A percentile compares a stretch with the other conserved stretches of the same genome.
These are phyloP conservation scores for Candolleomyces eurysporus DNA, from an alignment of 768 basidiomycete genomes.

Conservation along the genomic window DNA sequence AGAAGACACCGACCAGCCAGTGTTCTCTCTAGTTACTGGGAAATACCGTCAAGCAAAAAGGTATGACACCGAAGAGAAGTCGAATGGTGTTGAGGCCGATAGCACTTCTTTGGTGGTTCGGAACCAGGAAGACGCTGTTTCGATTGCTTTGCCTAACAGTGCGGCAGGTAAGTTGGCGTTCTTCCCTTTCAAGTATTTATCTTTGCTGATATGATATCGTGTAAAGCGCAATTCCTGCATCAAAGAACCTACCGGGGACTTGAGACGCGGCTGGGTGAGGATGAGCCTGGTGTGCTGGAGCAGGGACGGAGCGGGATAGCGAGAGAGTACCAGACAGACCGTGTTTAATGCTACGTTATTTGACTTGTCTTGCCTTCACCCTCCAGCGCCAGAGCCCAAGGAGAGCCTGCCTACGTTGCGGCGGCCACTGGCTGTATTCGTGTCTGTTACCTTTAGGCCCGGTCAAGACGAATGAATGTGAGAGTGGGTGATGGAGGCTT, in stretches of 20 bases:
- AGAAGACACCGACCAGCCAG: constrained; percentile 65
- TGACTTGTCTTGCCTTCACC: no score
- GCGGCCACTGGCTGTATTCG: no score
- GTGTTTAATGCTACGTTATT: not conserved
- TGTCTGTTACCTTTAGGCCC: no score
- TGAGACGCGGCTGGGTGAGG: constrained; percentile 73
- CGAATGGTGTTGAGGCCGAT: constrained; percentile 12
- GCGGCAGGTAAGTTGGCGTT: constrained; percentile 56
- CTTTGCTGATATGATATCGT: constrained; percentile 2
- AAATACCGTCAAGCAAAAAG: constrained; percentile 77
- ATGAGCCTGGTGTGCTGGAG: constrained; percentile 78
- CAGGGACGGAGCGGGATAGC: constrained; percentile 91
- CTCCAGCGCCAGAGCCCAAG: no score
- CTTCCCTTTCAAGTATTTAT: not conserved
- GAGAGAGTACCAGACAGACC: constrained; percentile 73
- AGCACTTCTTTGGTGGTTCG: constrained; percentile 51
- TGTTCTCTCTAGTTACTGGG: constrained; percentile 86
- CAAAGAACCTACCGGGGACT: constrained; percentile 77
- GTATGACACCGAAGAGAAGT: constrained; percentile 38
- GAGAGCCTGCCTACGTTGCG: no score
- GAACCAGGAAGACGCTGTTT: constrained; percentile 54
- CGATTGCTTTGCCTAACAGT: constrained; percentile 58
- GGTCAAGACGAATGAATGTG: no score
- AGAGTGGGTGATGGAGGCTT: no score
- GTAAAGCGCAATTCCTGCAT: constrained; percentile 66